Percentiles rank a stretch among this genome's conserved stretches.
These are phyloP conservation scores for Pyrus bretschneideri DNA, from an alignment of 306 rosid genomes.

Conservation along the genomic window DNA sequence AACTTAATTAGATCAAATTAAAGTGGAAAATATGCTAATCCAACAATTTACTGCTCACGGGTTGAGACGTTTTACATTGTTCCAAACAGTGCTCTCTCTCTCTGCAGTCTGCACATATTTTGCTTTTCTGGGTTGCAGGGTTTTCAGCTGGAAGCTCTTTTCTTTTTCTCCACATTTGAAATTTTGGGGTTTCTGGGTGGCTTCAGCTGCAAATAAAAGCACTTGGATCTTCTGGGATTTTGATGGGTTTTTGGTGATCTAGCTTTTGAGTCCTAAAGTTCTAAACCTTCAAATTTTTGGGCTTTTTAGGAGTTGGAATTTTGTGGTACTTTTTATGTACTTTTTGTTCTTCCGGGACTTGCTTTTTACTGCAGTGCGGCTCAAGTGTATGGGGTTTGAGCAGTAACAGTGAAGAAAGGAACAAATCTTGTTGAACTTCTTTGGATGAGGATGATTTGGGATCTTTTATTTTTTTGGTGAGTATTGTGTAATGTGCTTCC, in stretches of 20 bases:
- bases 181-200: not conserved
- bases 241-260: not conserved
- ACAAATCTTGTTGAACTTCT: constrained; percentile 8
- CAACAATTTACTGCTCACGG: constrained; percentile 16
- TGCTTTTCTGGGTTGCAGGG: not conserved
- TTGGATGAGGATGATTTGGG: not conserved
- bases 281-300: constrained; percentile 10
- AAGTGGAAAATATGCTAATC: constrained; percentile 10
- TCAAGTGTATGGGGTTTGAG: constrained; percentile 3
- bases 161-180: not conserved
- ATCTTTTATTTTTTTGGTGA: not conserved
- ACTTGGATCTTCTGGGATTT: constrained; percentile 8
- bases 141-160: not conserved
- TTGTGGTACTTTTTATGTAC: not conserved
- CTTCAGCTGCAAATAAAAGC: not conserved
- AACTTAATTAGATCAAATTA: not conserved
- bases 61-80: constrained; percentile 22
- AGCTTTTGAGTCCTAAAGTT: constrained; percentile 1
- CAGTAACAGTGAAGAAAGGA: constrained; percentile 8
- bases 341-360: constrained; percentile 6
- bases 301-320: not conserved
- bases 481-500: not conserved
- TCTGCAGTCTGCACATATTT: not conserved
- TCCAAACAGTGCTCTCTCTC: constrained; percentile 16
- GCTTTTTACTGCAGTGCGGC: constrained; percentile 2